Percentiles rank a stretch among this genome's conserved stretches.
These are phyloP conservation scores for Candida albicans DNA, from an alignment of 1,139 yeast genomes.

Conservation along the genomic window DNA sequence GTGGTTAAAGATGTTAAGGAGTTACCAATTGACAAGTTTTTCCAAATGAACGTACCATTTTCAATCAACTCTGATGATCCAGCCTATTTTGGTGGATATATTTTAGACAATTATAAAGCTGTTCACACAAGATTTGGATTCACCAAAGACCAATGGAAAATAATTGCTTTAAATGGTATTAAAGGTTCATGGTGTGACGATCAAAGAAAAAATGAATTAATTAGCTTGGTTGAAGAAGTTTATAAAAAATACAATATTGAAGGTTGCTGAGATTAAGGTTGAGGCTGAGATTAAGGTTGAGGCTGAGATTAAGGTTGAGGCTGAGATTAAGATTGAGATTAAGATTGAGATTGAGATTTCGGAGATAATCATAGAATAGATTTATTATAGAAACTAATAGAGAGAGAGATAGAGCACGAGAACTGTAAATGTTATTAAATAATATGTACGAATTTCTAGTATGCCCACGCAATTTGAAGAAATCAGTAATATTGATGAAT, in stretches of 20 bases:
- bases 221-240: slow-evolving; percentile 45
- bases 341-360: too few species aligned
- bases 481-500: too few species aligned
- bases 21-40: slow-evolving; percentile 59
- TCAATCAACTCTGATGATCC: slow-evolving; percentile 84
- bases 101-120: slow-evolving; percentile 67
- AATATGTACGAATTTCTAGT: too few species aligned
- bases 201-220: slow-evolving; percentile 49
- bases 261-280: too few species aligned
- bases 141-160: slow-evolving; percentile 54
- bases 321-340: too few species aligned
- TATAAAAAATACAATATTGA: slow-evolving; percentile 36
- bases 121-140: slow-evolving; percentile 68
- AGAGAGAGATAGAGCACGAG: too few species aligned
- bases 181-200: slow-evolving; percentile 69
- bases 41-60: slow-evolving; percentile 66
- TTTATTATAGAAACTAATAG: too few species aligned
- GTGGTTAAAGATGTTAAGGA: slow-evolving; percentile 68
- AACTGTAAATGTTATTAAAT: too few species aligned
- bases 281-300: too few species aligned
- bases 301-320: too few species aligned
- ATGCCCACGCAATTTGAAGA: too few species aligned
- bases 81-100: slow-evolving; percentile 82
- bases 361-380: neutral
- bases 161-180: slow-evolving; percentile 58